Conservation (phyloP, 768 basidiomycete species). For the Auricularia heimuer region DNA sequence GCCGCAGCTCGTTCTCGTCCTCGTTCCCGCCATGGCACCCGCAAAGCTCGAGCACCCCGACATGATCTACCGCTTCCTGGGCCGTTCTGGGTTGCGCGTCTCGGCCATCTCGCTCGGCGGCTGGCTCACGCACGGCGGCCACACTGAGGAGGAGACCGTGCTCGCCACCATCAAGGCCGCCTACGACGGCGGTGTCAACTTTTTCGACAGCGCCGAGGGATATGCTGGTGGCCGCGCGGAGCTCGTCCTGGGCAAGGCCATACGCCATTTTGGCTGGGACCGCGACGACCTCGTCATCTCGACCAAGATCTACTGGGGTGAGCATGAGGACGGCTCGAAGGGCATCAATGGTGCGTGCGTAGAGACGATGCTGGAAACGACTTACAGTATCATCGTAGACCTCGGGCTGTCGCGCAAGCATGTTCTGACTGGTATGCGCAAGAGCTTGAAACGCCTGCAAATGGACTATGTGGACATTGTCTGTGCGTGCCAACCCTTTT, state of each 20-base stretch:
- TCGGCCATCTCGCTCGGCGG: constrained; percentile 9
- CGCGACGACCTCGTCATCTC: constrained; percentile 12
- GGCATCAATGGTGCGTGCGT: constrained; percentile 6
- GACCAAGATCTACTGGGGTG: constrained; percentile 12
- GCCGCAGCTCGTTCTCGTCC: too few relatives aligned
- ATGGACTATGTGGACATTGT: constrained; percentile 69
- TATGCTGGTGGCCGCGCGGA: constrained; percentile 8
- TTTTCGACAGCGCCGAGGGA: constrained; percentile 11
- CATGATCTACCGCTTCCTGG: constrained; percentile 10
- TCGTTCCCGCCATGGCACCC: not conserved
- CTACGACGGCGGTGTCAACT: constrained; percentile 12
- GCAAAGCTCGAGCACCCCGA: constrained; percentile 6
- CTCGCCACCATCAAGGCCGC: constrained; percentile 11
- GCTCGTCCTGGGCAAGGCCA: constrained; percentile 9
- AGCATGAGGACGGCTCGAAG: constrained; percentile 6
- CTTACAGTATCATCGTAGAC: not conserved
- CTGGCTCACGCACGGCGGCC: constrained; percentile 11
- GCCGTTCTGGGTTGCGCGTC: constrained; percentile 8
- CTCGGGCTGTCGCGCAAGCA: not conserved
- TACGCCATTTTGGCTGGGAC: constrained; percentile 10
- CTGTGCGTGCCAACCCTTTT: constrained; percentile 27
- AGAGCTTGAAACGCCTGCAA: constrained; percentile 52
- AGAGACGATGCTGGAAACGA: not conserved
- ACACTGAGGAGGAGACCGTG: constrained; percentile 8
- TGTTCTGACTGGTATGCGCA: constrained; percentile 52